Evolutionary conservation across 2,329 filamentous ascomycete species (phyloP), one percentile per base, ranked within the genome.

Genomic region (Talaromyces sp.): DNA sequence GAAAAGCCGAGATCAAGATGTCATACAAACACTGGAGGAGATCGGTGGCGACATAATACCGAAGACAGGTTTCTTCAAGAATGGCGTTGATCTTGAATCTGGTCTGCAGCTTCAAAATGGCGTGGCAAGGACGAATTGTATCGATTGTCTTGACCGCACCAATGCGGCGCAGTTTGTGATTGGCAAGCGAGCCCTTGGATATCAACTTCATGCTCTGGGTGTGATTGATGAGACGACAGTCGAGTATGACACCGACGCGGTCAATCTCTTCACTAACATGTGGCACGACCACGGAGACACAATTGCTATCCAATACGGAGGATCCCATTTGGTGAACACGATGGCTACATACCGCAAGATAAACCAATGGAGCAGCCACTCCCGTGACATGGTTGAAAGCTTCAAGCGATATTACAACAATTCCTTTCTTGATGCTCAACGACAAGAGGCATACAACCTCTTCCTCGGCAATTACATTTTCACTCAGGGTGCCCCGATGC

Each of bases 351-450:
- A 99, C 71, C 89, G 94, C 52, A 97, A 97, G 75, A 96, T 97
- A 70, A 97, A 97, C 62, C 93, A 97, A 70, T 99, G 94, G 94
- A 96, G 91, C 20, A 96, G 91, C 64, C 91, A 96, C 71, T 97
- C 93, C 2, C 84, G 94, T 61, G 94, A 99, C 71, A 97, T 99
- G 93, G 92, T 99, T 19, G 94, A 99, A 75, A 96, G 91, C 70
- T 97, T 99, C 79, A 99, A 97, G 72, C 85, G 94, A 24, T 99
- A 97, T 72, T 99, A 99, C 73, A 96, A 97, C 75, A 99, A 99
- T 68, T 96, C 93, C 0, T 99, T 99, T 70, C 82, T 99, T 8
- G 94, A 99, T 71, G 92, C 89, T n/a, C 94, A 99, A 69, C 86
- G 94, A 29, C 94, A 99, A 73, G 94, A 99, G 73, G 94, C 94